Evolutionary conservation across 1,284 basidiomycete genomes (phyloP).

Genomic region (Marasmius oreades): DNA sequence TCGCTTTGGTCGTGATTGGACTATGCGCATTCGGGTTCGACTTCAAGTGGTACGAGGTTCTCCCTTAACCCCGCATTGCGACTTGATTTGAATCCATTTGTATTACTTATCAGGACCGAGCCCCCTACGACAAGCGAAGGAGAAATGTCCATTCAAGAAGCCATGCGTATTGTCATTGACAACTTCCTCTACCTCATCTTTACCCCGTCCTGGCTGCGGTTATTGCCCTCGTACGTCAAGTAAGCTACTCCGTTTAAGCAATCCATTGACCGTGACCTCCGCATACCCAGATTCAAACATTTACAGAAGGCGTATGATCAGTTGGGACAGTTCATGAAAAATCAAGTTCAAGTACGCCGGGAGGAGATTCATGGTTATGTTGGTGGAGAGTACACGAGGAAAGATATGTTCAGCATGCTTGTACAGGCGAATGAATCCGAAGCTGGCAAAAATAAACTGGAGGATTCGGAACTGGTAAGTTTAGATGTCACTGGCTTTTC

Average conservation of each 20-base stretch:
- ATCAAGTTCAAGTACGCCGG: conserved; percentile 9
- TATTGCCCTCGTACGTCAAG: conserved; percentile 3
- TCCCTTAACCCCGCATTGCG: background rate
- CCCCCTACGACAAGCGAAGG: conserved; percentile 6
- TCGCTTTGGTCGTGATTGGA: conserved; percentile 9
- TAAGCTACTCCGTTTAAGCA: background rate
- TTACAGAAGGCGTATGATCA: conserved; percentile 14
- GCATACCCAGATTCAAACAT: conserved; percentile 14
- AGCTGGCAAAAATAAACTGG: conserved; percentile 13
- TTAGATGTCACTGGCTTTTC: background rate
- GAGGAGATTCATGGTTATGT: conserved; percentile 1
- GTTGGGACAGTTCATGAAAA: conserved; percentile 12
- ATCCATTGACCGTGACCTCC: background rate
- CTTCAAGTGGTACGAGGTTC: conserved; percentile 11
- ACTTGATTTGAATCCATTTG: background rate
- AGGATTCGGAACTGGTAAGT: conserved; percentile 15
- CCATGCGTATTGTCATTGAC: conserved; percentile 8
- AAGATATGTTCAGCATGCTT: conserved; percentile 15
- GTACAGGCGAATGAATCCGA: conserved; percentile 17
- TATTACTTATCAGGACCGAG: conserved; percentile 4
- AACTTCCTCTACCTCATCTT: conserved; percentile 9
- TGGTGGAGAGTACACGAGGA: background rate
- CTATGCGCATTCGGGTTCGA: conserved; percentile 13
- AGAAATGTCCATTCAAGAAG: conserved; percentile 9
- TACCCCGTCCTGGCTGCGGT: conserved; percentile 7